Conservation (phyloP, 2,329 filamentous ascomycete genomes). For the Cadophora sp. region DNA sequence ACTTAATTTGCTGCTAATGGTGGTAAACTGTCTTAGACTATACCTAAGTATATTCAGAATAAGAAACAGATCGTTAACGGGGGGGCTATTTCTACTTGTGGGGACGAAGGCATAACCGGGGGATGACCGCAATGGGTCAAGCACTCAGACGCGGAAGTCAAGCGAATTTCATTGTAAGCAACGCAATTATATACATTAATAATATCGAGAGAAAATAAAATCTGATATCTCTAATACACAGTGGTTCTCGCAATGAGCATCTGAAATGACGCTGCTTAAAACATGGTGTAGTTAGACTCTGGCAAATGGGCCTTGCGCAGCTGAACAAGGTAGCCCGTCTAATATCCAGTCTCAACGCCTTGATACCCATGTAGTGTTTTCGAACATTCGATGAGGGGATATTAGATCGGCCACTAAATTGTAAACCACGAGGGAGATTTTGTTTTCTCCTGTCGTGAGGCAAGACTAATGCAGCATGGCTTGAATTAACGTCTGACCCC, state of each 20-base stretch:
- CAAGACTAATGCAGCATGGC: too few species aligned
- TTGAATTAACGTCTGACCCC: too few species aligned
- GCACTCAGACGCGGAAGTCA: conserved; percentile 53
- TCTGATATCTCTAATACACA: too few species aligned
- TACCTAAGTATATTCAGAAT: conserved; percentile 56
- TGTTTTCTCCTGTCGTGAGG: too few species aligned
- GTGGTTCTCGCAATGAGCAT: conserved; percentile 69
- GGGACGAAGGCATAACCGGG: conserved; percentile 50
- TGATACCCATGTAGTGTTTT: conserved; percentile 59
- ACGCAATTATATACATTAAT: too few species aligned
- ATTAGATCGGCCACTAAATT: conserved; percentile 56
- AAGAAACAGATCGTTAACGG: conserved; percentile 58
- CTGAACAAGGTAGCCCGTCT: conserved; percentile 57
- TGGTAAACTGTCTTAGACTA: conserved; percentile 52
- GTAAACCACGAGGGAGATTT: too few species aligned
- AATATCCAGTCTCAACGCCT: conserved; percentile 55
- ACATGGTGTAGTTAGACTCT: conserved; percentile 73
- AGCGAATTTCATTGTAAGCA: neutral
- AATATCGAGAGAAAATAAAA: too few species aligned
- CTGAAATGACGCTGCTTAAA: conserved; percentile 59
- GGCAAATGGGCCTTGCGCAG: conserved; percentile 60
- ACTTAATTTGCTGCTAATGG: conserved; percentile 58
- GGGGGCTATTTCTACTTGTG: conserved; percentile 60
- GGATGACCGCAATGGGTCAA: conserved; percentile 60
- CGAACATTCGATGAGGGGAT: conserved; percentile 65